phyloP scores from a whole-genome alignment of 2,329 filamentous ascomycete species.

The Hymenoscyphus infarciens region DNA sequence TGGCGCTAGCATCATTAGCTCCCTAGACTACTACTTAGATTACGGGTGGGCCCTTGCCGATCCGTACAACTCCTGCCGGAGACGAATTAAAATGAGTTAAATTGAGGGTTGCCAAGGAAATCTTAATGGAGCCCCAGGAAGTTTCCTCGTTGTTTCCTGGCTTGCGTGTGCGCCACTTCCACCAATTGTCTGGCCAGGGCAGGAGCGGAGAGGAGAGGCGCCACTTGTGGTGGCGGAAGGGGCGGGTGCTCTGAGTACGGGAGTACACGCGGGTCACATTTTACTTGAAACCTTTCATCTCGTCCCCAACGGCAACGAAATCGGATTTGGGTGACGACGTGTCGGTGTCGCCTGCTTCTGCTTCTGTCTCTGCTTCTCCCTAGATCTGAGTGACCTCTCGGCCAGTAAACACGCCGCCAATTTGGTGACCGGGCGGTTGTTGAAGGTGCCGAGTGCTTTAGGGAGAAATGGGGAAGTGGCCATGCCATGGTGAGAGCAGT shows the following conservation, averaged over 20 bases:
- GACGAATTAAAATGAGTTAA: not conserved
- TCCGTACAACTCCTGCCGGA: not conserved
- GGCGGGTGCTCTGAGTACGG: too few relatives aligned
- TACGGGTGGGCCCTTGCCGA: conserved; percentile 1
- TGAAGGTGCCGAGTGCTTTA: not conserved
- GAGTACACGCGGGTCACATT: too few relatives aligned
- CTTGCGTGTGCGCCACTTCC: not conserved
- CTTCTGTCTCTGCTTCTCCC: too few relatives aligned
- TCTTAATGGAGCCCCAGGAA: not conserved
- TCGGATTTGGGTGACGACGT: not conserved
- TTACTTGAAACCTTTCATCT: not conserved
- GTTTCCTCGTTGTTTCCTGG: not conserved
- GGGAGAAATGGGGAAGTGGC: not conserved
- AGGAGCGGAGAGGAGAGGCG: not conserved
- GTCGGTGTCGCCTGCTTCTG: too few relatives aligned
- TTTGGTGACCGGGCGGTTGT: not conserved
- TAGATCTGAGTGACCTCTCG: not conserved
- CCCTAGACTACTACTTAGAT: not conserved
- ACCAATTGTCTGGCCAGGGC: not conserved
- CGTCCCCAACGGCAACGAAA: not conserved
- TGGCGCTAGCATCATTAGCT: not conserved
- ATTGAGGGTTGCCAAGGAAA: not conserved
- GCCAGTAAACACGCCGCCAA: not conserved
- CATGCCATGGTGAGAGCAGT: not conserved
- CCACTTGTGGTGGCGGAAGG: not conserved